phyloP scores from a whole-genome alignment of 2,329 filamentous ascomycete species.

The Exophiala sideris region DNA sequence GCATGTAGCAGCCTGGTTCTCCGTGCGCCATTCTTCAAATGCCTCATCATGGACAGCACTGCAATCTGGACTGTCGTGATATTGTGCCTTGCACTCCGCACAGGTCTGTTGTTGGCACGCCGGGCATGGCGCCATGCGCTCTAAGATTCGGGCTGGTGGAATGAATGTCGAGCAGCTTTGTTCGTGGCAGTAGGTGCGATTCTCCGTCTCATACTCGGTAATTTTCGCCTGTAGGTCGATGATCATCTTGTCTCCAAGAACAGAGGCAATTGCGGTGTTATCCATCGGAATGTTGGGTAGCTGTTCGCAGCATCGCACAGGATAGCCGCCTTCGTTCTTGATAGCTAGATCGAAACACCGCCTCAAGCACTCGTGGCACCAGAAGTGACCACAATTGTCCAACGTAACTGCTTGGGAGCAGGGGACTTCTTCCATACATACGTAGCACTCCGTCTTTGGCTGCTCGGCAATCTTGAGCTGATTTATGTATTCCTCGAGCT shows the following conservation, averaged over 20 bases:
- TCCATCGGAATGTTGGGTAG: conserved; percentile 1
- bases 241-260: conserved; percentile 4
- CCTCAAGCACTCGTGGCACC: conserved; percentile 16
- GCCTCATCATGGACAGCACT: conserved; percentile 26
- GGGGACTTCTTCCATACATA: neutral
- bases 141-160: conserved; percentile 31
- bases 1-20: conserved; percentile 71
- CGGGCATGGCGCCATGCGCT: conserved; percentile 41
- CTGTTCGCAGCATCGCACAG: conserved; percentile 13
- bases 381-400: conserved; percentile 11
- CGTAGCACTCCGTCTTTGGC: conserved; percentile 3
- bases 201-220: conserved; percentile 47
- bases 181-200: conserved; percentile 53
- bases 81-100: conserved; percentile 46
- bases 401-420: neutral
- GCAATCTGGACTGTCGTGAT: conserved; percentile 40
- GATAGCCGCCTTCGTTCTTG: conserved; percentile 12
- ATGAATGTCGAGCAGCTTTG: conserved; percentile 50
- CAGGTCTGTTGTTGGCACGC: conserved; percentile 50
- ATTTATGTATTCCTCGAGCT: conserved; percentile 4
- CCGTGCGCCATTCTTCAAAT: conserved; percentile 58
- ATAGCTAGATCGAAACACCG: conserved; percentile 4
- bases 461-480: conserved; percentile 7
- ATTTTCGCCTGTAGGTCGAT: conserved; percentile 43
- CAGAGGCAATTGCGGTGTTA: neutral